Evolutionary conservation across 352 stramenopile species (phyloP), one percentile per base, ranked within the genome.

Genomic region (Phytophthora fragariaefolia): DNA sequence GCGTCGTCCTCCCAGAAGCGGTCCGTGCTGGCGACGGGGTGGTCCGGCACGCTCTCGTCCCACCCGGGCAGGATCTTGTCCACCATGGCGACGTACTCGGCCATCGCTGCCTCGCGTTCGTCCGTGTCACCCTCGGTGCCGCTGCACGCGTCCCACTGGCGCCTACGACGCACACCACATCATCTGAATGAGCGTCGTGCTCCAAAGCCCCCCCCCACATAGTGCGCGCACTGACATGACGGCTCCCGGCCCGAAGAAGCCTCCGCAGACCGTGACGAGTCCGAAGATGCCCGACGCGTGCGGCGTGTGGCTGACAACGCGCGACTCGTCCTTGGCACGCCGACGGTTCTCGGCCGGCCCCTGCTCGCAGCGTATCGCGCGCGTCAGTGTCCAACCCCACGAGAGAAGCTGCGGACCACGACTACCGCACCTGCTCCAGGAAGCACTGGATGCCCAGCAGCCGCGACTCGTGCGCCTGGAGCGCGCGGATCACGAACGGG

Each of bases 371-470:
- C 13, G 18, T 24, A 28, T 32, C n/a, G 17, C 51, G 12, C 38
- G 2, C n/a, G 13, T 61, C 51, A 72, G 64, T 46, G 24, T 48
- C 23, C 12, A 57, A 36, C 15, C 23, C 36, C 1, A 22, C n/a
- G 23, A 6, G 36, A 54, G 43, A 52, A 50, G 49, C 24, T 32
- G n/a, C n/a, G n/a, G n/a, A n/a, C n/a, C n/a, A n/a, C n/a, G n/a
- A n/a, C n/a, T n/a, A n/a, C n/a, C n/a, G n/a, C 45, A 88, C 83
- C 69, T 93, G 80, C 60, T 93, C 76, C 8, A 93, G 34, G 57
- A 80, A 91, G 71, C 81, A 92, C 73, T 90, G 83, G 43, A 93
- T 82, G 49, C 83, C 86, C 53, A 90, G 72, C 46, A 92, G 67
- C 4, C 68, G 62, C 26, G 76, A 59, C 61, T 93, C 85, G 34